Evolutionary conservation across 108 stramenopile genomes (phyloP).

Genomic region (Aurantiochytrium sp.): DNA sequence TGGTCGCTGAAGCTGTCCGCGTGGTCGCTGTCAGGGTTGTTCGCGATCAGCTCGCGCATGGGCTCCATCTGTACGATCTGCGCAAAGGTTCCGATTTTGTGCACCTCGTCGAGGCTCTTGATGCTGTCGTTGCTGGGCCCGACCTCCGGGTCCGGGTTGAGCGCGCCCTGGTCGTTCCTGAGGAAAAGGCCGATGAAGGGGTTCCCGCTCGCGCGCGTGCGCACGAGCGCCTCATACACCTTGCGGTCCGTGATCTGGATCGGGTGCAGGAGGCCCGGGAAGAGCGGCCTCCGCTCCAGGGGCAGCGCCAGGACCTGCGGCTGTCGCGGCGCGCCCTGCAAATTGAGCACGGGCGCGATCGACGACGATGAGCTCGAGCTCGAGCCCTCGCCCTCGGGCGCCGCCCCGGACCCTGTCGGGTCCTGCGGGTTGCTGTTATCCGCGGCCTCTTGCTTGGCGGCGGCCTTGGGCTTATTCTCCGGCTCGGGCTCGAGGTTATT

Average conservation of each 20-base stretch:
- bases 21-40: constrained; percentile 16
- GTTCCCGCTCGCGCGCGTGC: constrained; percentile 19
- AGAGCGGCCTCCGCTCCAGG: constrained; percentile 48
- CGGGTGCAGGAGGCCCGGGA: constrained; percentile 49
- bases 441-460: too few species aligned
- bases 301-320: constrained; percentile 52
- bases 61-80: constrained; percentile 44
- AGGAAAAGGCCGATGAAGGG: constrained; percentile 53
- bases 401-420: too few species aligned
- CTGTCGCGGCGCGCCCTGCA: constrained; percentile 39
- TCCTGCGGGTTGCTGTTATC: too few species aligned
- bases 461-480: too few species aligned
- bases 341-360: background rate
- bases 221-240: constrained; percentile 44
- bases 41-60: constrained; percentile 5
- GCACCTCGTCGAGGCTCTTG: constrained; percentile 39
- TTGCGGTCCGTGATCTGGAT: constrained; percentile 47
- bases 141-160: background rate
- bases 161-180: constrained; percentile 33
- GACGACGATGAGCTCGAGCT: background rate
- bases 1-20: background rate
- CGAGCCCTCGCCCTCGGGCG: background rate
- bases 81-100: constrained; percentile 52
- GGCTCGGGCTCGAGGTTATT: too few species aligned
- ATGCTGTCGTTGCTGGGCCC: background rate